Evolutionary conservation across 2,329 filamentous ascomycete species (phyloP), one percentile per base, ranked within the genome.

Genomic region (Annulohypoxylon truncatum): DNA sequence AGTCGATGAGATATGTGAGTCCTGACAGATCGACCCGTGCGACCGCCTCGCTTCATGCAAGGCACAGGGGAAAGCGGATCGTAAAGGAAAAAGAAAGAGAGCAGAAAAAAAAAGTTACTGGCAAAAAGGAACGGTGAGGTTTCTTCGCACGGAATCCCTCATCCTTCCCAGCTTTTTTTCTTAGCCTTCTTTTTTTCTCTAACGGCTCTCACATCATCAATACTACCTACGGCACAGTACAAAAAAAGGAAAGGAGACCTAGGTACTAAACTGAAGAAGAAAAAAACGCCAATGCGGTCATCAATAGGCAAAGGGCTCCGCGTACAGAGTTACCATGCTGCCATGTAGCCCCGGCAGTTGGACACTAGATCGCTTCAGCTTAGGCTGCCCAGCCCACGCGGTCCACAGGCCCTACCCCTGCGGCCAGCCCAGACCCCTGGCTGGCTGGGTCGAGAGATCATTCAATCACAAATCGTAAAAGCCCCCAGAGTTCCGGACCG

Each of bases 131-230:
- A 65, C 64, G 58, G 64, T 68, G 66, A 48, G 59, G 40, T 63
- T 31, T 66, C 42, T 15, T 57, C 40, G 54, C 55, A 18, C 33
- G 64, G 63, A 57, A 66, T 67, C 60, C 64, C 64, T 64, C 59
- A 67, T 64, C 53, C 60, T 58, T 64, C 52, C 54, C 54, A 58
- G 29, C 40, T 56, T 56, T 47, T 28, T 28, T 48, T 8, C 31
- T 33, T 35, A 20, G 28, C 55, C 22, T 18, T 31, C 24, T 55
- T 55, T 42, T 42, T 28, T 20, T 42, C 4, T 33, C 26, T 35
- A 15, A 40, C 55, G 44, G 2, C 26, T 67, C 64, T 69, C 63
- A 66, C 64, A 69, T 66, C 66, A 67, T 69, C 64, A 67, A 64
- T 64, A 64, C 66, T 61, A 67, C 63, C 63, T 60, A 69, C 63